phyloP scores from a whole-genome alignment of 192 early-diverging fungal genomes.

The Rhizoclosmatium globosum region DNA sequence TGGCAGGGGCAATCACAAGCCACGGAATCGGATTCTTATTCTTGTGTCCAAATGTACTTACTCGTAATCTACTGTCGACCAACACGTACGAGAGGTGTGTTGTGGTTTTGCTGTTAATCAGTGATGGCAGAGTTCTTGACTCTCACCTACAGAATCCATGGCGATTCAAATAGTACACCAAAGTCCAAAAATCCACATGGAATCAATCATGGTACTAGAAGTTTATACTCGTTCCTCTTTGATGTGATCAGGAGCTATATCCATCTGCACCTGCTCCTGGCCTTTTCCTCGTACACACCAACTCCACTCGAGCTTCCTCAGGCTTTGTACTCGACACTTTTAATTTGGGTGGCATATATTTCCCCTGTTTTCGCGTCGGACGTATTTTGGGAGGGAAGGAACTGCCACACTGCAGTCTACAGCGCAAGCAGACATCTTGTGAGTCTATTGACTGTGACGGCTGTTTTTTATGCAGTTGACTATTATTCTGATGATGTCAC shows the following conservation, averaged over 20 bases:
- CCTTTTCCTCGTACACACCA: constrained; percentile 6
- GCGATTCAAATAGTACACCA: too few relatives aligned
- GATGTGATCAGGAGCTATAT: neutral
- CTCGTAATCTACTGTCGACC: neutral
- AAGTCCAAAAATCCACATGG: neutral
- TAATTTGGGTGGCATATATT: constrained; percentile 8
- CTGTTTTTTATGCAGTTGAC: neutral
- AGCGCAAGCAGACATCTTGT: neutral
- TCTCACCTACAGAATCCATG: neutral
- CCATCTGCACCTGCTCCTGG: constrained; percentile 8
- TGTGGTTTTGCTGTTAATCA: too few relatives aligned
- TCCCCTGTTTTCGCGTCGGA: neutral
- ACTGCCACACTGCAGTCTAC: constrained; percentile 3
- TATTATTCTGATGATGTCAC: neutral
- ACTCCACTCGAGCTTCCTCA: neutral
- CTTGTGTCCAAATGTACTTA: constrained; percentile 5
- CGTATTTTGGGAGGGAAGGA: constrained; percentile 9
- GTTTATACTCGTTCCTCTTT: neutral
- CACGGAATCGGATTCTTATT: constrained; percentile 6
- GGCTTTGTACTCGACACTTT: constrained; percentile 1
- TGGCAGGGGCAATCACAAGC: neutral
- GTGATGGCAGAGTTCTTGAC: too few relatives aligned
- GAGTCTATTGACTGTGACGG: neutral
- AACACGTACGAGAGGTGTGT: neutral
- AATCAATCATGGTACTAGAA: neutral